Conservation (phyloP, 2,329 filamentous ascomycete genomes). For the Pseudogymnoascus sp. region DNA sequence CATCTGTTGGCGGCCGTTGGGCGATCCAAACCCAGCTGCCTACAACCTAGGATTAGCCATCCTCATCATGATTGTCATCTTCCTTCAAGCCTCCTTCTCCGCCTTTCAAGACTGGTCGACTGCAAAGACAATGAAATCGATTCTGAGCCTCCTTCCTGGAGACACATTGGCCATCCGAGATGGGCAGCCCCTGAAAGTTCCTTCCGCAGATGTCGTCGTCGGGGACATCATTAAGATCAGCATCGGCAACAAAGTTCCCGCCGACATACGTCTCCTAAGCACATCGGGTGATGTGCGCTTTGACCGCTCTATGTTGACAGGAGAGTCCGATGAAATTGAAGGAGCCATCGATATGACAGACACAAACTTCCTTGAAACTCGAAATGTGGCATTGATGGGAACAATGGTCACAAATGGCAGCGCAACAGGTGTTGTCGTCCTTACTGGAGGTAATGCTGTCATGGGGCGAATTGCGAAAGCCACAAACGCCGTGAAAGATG, state of each 20-base stretch:
- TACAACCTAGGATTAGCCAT: conserved; percentile 41
- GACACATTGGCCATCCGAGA: conserved; percentile 40
- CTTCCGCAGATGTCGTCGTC: conserved; percentile 57
- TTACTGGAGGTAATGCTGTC: conserved; percentile 63
- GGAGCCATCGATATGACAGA: conserved; percentile 65
- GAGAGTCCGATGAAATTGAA: conserved; percentile 95
- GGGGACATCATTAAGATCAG: conserved; percentile 84
- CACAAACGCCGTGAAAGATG: conserved; percentile 27
- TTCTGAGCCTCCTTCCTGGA: conserved; percentile 38
- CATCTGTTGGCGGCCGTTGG: conserved; percentile 41
- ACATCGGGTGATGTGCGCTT: conserved; percentile 90
- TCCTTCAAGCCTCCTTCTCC: conserved; percentile 40
- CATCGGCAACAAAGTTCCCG: conserved; percentile 88
- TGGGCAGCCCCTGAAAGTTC: conserved; percentile 33
- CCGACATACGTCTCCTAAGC: conserved; percentile 78
- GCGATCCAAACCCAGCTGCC: conserved; percentile 34
- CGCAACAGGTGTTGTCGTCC: conserved; percentile 80
- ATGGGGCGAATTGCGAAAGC: conserved; percentile 63
- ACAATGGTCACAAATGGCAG: conserved; percentile 96
- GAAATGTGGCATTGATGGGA: conserved; percentile 99
- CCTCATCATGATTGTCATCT: conserved; percentile 41
- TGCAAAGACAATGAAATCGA: conserved; percentile 40
- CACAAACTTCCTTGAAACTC: conserved; percentile 78
- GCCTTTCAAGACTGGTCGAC: conserved; percentile 44
- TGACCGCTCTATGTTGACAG: conserved; percentile 93